These are phyloP conservation scores for Eimeria necatrix DNA, from an alignment of 169 alveolate genomes.

Conservation along the genomic window DNA sequence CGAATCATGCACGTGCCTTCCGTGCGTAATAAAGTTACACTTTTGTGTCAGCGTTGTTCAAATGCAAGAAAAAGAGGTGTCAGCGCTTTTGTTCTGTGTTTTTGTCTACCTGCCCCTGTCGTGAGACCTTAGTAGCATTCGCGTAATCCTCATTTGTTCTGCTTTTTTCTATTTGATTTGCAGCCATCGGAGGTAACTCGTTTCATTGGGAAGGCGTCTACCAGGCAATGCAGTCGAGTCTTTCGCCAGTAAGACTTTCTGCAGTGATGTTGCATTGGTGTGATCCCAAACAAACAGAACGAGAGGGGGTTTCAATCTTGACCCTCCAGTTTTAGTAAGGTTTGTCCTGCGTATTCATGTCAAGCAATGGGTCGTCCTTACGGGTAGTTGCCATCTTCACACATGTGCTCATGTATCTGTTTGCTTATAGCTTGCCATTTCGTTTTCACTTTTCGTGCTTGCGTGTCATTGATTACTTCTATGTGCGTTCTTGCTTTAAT, in stretches of 20 bases:
- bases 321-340: too few relatives aligned
- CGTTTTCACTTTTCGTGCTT: not conserved
- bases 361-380: not conserved
- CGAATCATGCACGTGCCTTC: too few relatives aligned
- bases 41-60: not conserved
- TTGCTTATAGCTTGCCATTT: not conserved
- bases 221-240: slow-evolving; percentile 36
- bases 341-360: too few relatives aligned
- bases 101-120: not conserved
- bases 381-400: not conserved
- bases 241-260: not conserved
- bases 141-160: not conserved
- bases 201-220: slow-evolving; percentile 24
- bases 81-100: not conserved
- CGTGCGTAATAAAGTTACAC: not conserved
- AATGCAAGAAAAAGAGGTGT: not conserved
- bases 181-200: slow-evolving; percentile 18
- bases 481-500: not conserved
- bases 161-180: not conserved
- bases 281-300: too few relatives aligned
- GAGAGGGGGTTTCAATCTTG: too few relatives aligned
- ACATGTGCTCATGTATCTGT: not conserved
- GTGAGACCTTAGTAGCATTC: not conserved
- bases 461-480: not conserved
- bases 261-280: not conserved